Conservation (phyloP, 495 filamentous ascomycete genomes). For the Lasiosphaeria ovina region DNA sequence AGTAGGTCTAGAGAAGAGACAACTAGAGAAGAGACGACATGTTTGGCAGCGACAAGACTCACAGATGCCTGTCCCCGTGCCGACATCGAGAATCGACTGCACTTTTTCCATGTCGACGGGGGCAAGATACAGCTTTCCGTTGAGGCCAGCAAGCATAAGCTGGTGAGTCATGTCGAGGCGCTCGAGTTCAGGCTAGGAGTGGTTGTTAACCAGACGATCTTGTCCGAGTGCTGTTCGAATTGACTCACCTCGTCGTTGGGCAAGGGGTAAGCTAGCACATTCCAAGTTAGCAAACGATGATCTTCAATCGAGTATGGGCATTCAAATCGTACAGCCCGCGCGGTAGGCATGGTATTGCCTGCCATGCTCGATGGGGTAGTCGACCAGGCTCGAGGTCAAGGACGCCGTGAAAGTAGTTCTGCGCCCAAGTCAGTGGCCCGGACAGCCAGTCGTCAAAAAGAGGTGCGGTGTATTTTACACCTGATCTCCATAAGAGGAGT, state of each 20-base stretch:
- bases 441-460: no score
- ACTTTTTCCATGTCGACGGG: slow-evolving; percentile 7
- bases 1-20: background rate
- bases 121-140: slow-evolving; percentile 10
- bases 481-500: no score
- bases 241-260: slow-evolving; percentile 15
- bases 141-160: slow-evolving; percentile 6
- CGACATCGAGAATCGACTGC: slow-evolving; percentile 16
- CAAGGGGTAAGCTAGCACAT: slow-evolving; percentile 2
- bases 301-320: no score
- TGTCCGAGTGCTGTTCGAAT: no score
- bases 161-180: slow-evolving; percentile 16
- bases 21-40: slow-evolving; percentile 6
- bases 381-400: slow-evolving; percentile 13
- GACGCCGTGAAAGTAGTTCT: slow-evolving; percentile 19
- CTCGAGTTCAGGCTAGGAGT: slow-evolving; percentile 8
- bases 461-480: no score
- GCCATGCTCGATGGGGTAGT: slow-evolving; percentile 19
- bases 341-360: slow-evolving; percentile 14
- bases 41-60: background rate
- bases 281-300: background rate
- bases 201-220: no score
- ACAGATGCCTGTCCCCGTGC: slow-evolving; percentile 17
- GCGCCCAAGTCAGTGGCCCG: background rate
- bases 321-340: background rate